These are phyloP conservation scores for Penstemon eatonii DNA, from an alignment of 257 asterid species.

Conservation along the genomic window DNA sequence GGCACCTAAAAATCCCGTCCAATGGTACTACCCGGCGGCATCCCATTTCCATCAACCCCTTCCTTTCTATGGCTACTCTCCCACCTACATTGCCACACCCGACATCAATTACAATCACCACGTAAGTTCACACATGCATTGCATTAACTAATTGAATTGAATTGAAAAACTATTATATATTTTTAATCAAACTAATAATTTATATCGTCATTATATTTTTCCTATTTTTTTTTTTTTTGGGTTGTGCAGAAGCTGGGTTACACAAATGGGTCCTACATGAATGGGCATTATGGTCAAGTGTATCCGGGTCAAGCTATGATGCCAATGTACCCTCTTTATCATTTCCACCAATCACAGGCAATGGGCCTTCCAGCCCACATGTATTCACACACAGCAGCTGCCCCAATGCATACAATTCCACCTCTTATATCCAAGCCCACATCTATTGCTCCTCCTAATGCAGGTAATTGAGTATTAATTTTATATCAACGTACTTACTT, in stretches of 20 bases:
- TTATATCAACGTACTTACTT: neutral
- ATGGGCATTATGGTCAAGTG: slow-evolving; percentile 72
- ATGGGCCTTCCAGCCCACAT: slow-evolving; percentile 90
- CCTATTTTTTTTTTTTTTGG: no score
- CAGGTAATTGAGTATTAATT: slow-evolving; percentile 50
- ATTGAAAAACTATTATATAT: no score
- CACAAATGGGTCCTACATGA: slow-evolving; percentile 81
- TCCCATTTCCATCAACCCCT: slow-evolving; percentile 48
- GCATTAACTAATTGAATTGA: no score
- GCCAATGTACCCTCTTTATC: slow-evolving; percentile 79
- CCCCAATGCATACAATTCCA: slow-evolving; percentile 57
- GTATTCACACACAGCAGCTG: slow-evolving; percentile 50
- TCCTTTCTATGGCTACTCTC: slow-evolving; percentile 81
- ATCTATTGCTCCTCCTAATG: slow-evolving; percentile 51
- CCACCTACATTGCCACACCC: slow-evolving; percentile 62
- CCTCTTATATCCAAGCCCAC: slow-evolving; percentile 75
- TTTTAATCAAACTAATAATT: no score
- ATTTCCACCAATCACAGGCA: slow-evolving; percentile 67
- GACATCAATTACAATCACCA: slow-evolving; percentile 78
- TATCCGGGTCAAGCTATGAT: slow-evolving; percentile 68
- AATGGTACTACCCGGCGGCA: slow-evolving; percentile 66
- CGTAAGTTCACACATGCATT: slow-evolving; percentile 40
- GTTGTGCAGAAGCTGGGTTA: slow-evolving; percentile 59
- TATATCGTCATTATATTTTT: no score
- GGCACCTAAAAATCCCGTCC: slow-evolving; percentile 62